Percentiles rank a stretch among this genome's conserved stretches.
These are phyloP conservation scores for Ichthyophthirius multifiliis DNA, from an alignment of 169 alveolate genomes.

Conservation along the genomic window DNA sequence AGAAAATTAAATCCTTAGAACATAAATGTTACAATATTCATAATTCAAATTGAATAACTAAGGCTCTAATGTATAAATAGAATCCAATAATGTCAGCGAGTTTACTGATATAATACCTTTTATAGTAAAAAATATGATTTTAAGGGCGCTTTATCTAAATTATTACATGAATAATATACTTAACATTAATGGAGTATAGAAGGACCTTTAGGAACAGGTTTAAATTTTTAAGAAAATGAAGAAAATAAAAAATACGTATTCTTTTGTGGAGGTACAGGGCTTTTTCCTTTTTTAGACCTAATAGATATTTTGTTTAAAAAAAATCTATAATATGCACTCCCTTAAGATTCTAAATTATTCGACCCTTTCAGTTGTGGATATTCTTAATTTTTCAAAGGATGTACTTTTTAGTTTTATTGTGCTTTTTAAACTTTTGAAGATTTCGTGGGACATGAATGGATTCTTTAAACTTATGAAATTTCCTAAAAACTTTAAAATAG, in stretches of 20 bases:
- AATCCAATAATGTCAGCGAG: not conserved
- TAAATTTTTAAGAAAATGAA: not conserved
- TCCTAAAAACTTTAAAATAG: not conserved
- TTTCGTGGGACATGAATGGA: conserved; percentile 30
- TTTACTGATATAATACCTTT: conserved; percentile 6
- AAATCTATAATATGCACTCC: not conserved
- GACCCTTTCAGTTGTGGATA: not conserved
- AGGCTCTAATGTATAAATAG: not conserved
- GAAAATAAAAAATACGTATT: not conserved
- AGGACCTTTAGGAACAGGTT: conserved; percentile 40
- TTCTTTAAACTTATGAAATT: not conserved
- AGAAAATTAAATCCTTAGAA: not conserved
- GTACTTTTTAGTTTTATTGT: not conserved
- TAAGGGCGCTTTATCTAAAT: conserved; percentile 13
- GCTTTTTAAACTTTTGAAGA: conserved; percentile 19
- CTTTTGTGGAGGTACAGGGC: conserved; percentile 21
- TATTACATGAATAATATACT: not conserved
- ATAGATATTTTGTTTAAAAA: conserved; percentile 19
- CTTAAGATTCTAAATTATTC: not conserved
- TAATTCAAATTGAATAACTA: not conserved
- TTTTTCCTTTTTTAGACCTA: conserved; percentile 29
- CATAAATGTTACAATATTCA: not conserved
- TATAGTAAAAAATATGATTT: conserved; percentile 26
- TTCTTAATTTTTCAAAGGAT: not conserved
- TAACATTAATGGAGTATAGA: not conserved